Conservation (phyloP, 306 rosid species). For the Inga oerstediana region DNA sequence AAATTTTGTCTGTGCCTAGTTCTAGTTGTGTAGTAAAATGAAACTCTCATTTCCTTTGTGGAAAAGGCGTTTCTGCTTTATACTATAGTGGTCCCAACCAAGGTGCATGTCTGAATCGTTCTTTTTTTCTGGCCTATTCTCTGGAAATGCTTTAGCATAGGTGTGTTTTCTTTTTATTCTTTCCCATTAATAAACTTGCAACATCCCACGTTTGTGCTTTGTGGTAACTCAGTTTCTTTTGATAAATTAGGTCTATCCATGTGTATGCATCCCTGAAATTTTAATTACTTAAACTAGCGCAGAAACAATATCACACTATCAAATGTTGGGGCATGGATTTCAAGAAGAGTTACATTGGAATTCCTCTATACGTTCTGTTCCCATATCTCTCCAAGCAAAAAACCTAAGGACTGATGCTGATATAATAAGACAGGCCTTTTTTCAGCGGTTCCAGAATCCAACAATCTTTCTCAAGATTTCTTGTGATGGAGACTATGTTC, state of each 20-base stretch:
- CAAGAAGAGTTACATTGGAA: slow-evolving; percentile 51
- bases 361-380: slow-evolving; percentile 40
- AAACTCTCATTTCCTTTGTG: neutral
- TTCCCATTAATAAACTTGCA: slow-evolving; percentile 7
- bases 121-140: neutral
- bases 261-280: slow-evolving; percentile 51
- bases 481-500: slow-evolving; percentile 85
- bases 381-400: slow-evolving; percentile 41
- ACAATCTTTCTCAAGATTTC: slow-evolving; percentile 94
- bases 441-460: slow-evolving; percentile 77
- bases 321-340: slow-evolving; percentile 69
- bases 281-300: slow-evolving; percentile 56
- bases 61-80: neutral
- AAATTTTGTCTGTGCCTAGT: neutral
- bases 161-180: neutral
- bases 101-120: neutral
- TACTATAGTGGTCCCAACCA: neutral
- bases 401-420: slow-evolving; percentile 34
- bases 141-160: neutral
- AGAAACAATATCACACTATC: slow-evolving; percentile 84
- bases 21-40: neutral
- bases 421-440: slow-evolving; percentile 54
- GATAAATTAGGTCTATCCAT: slow-evolving; percentile 48
- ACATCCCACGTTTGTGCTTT: slow-evolving; percentile 22
- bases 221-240: slow-evolving; percentile 45